Evolutionary conservation across 2,329 filamentous ascomycete species (phyloP).

Genomic region (Diplodia intermedia): DNA sequence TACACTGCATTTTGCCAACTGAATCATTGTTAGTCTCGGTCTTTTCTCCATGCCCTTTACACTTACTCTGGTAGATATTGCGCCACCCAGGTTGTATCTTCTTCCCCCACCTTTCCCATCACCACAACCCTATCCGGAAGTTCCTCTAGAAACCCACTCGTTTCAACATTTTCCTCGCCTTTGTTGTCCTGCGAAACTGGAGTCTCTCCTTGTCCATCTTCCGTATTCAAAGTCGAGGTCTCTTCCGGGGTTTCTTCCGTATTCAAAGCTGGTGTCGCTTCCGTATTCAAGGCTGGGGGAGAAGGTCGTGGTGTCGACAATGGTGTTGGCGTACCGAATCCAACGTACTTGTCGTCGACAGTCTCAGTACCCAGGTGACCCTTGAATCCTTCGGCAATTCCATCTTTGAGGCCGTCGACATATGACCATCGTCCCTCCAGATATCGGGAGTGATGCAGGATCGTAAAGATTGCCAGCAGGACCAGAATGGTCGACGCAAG

Average conservation of each 20-base stretch:
- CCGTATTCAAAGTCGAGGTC: neutral
- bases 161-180: neutral
- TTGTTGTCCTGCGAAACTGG: neutral
- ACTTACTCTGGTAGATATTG: slow-evolving; percentile 31
- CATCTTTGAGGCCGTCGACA: slow-evolving; percentile 15
- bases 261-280: neutral
- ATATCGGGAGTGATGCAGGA: slow-evolving; percentile 20
- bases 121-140: slow-evolving; percentile 30
- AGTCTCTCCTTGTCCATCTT: neutral
- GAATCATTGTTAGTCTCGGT: neutral
- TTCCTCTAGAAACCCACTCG: neutral
- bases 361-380: slow-evolving; percentile 1
- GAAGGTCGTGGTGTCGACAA: neutral
- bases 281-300: neutral
- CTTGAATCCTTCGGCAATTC: neutral
- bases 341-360: slow-evolving; percentile 25
- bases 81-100: slow-evolving; percentile 37
- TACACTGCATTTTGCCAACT: slow-evolving; percentile 35
- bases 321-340: slow-evolving; percentile 22
- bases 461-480: slow-evolving; percentile 14
- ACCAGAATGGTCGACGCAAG: slow-evolving; percentile 21
- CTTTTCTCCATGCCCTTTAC: no score
- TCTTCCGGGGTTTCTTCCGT: neutral
- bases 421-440: slow-evolving; percentile 18
- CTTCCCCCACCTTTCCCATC: slow-evolving; percentile 26